phyloP scores from a whole-genome alignment of 2,329 filamentous ascomycete species.

The Chlorencoelia australis region DNA sequence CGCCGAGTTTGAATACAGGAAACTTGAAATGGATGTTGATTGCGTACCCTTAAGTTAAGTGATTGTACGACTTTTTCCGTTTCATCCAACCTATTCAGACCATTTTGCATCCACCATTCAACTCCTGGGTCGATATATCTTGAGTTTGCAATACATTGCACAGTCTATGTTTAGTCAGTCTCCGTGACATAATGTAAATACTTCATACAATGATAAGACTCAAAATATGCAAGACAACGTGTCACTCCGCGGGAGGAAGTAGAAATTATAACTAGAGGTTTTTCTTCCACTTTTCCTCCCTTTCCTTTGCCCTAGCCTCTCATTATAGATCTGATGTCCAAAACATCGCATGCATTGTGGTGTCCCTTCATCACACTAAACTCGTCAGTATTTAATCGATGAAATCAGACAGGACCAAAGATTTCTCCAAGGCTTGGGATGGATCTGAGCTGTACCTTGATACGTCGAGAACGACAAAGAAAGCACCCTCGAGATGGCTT shows the following conservation, averaged over 20 bases:
- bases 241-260: too few relatives aligned
- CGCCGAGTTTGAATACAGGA: too few relatives aligned
- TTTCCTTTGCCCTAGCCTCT: constrained; percentile 56
- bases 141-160: constrained; percentile 42
- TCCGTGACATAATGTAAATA: constrained; percentile 1
- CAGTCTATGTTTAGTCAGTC: constrained; percentile 44
- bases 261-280: too few relatives aligned
- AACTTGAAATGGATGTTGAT: too few relatives aligned
- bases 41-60: constrained; percentile 43
- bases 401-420: neutral
- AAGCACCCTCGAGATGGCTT: constrained; percentile 10
- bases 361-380: constrained; percentile 55
- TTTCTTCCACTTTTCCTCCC: too few relatives aligned
- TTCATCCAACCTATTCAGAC: too few relatives aligned
- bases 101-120: constrained; percentile 47
- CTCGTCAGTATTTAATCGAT: neutral
- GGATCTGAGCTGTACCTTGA: too few relatives aligned
- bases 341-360: constrained; percentile 54
- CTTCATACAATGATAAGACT: neutral
- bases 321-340: constrained; percentile 49
- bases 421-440: too few relatives aligned
- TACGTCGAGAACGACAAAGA: constrained; percentile 8
- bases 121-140: constrained; percentile 40
- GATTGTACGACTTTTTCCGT: constrained; percentile 37
- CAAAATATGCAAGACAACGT: neutral